Evolutionary conservation across 352 stramenopile species (phyloP).

Genomic region (Peronospora destructor): DNA sequence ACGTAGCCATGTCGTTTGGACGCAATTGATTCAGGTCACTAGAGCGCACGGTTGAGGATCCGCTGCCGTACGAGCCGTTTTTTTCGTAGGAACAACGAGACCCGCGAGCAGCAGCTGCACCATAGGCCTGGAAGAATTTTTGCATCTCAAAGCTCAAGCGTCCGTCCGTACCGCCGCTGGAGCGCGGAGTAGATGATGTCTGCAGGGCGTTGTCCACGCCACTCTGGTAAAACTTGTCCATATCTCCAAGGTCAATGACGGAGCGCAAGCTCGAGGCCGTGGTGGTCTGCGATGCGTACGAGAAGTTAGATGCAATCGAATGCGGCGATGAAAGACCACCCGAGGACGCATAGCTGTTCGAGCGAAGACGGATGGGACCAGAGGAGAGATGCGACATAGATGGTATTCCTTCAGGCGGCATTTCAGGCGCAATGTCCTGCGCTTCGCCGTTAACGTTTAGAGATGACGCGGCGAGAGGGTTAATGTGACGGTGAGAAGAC

Average conservation of each 20-base stretch:
- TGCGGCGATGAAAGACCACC: slow-evolving; percentile 50
- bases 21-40: slow-evolving; percentile 41
- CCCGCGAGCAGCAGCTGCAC: slow-evolving; percentile 23
- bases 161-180: slow-evolving; percentile 31
- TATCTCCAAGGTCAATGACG: slow-evolving; percentile 69
- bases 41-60: slow-evolving; percentile 43
- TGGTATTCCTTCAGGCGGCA: slow-evolving; percentile 15
- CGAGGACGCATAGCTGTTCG: slow-evolving; percentile 63
- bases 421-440: slow-evolving; percentile 14
- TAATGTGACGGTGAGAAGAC: slow-evolving; percentile 20
- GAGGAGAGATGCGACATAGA: slow-evolving; percentile 20
- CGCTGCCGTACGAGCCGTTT: slow-evolving; percentile 40
- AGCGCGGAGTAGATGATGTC: slow-evolving; percentile 30
- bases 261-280: slow-evolving; percentile 56
- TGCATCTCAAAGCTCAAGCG: slow-evolving; percentile 59
- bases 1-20: slow-evolving; percentile 26
- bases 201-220: slow-evolving; percentile 20
- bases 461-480: slow-evolving; percentile 14
- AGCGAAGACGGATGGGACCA: slow-evolving; percentile 28
- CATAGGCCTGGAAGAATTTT: slow-evolving; percentile 67
- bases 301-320: slow-evolving; percentile 70
- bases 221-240: slow-evolving; percentile 74
- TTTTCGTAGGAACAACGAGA: slow-evolving; percentile 29
- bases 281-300: slow-evolving; percentile 63
- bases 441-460: slow-evolving; percentile 13